phyloP scores from a whole-genome alignment of 106 monocot species.

The Dendrobium catenatum region DNA sequence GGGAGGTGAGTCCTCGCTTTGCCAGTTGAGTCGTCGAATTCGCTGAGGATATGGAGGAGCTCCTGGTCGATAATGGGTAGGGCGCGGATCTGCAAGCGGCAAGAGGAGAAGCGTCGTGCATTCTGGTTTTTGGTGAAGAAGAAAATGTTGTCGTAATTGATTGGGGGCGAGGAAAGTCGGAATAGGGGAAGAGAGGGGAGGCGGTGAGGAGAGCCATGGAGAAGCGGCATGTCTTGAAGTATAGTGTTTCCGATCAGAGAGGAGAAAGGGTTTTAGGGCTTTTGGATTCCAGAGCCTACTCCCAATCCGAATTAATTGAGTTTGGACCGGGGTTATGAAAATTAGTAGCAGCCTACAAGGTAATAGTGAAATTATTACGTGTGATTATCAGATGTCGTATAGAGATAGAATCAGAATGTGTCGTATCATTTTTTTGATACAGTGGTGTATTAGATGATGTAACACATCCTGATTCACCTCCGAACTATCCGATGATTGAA shows the following conservation, averaged over 20 bases:
- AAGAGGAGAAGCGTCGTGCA: not conserved
- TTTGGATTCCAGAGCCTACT: not conserved
- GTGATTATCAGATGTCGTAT: too few relatives aligned
- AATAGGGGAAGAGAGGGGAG: constrained; percentile 1
- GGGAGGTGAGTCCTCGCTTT: constrained; percentile 28
- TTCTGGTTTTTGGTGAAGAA: not conserved
- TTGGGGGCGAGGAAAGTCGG: not conserved
- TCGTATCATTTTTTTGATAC: too few relatives aligned
- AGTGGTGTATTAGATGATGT: accelerated
- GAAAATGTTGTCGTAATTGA: not conserved
- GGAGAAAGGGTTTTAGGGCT: not conserved
- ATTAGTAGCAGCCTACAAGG: too few relatives aligned
- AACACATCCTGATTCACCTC: too few relatives aligned
- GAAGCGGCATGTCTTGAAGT: not conserved
- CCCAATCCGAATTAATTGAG: too few relatives aligned
- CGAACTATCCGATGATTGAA: too few relatives aligned
- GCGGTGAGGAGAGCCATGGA: not conserved
- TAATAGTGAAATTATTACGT: too few relatives aligned
- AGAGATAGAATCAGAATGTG: too few relatives aligned
- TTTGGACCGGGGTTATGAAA: too few relatives aligned
- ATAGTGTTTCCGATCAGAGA: not conserved
- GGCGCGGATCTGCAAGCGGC: constrained; percentile 5
- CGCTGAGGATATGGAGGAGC: constrained; percentile 16
- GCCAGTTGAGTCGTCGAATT: not conserved
- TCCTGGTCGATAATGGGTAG: constrained; percentile 20